Percentiles rank a stretch among this genome's conserved stretches.
phyloP scores from a whole-genome alignment of 371 early-diverging fungal genomes.

The Zychaea mexicana region DNA sequence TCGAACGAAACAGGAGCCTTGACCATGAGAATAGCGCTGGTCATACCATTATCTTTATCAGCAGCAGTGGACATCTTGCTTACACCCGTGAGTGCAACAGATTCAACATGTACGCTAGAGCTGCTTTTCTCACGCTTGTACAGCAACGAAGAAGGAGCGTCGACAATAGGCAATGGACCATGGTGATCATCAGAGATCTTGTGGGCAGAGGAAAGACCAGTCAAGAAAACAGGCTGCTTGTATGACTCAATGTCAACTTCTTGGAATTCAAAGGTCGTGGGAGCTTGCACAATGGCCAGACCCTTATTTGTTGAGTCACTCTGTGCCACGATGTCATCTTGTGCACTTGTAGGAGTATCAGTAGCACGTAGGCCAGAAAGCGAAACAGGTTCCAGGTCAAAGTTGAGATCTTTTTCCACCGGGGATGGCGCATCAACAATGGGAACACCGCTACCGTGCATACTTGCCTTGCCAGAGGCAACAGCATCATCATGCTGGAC shows the following conservation, averaged over 20 bases:
- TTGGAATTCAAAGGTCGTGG: not conserved
- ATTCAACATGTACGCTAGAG: not conserved
- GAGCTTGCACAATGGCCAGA: not conserved
- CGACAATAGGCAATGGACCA: not conserved
- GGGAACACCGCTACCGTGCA: not conserved
- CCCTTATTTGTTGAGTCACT: not conserved
- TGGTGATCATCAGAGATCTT: not conserved
- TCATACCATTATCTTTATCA: not conserved
- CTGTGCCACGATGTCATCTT: not conserved
- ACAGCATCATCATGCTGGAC: not conserved
- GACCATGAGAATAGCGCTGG: not conserved
- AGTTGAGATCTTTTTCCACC: not conserved
- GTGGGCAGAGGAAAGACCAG: not conserved
- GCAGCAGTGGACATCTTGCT: not conserved
- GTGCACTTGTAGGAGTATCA: not conserved
- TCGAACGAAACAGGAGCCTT: not conserved
- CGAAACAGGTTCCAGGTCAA: not conserved
- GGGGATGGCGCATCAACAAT: slow-evolving; percentile 1
- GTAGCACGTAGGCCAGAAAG: not conserved
- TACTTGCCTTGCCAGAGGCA: not conserved
- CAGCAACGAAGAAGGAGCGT: not conserved
- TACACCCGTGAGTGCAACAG: slow-evolving; percentile 1
- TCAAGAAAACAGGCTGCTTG: not conserved
- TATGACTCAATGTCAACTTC: not conserved
- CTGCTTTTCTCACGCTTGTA: not conserved